Percentiles rank a stretch among this genome's conserved stretches.
These are phyloP conservation scores for Tetracladium setigerum DNA, from an alignment of 495 filamentous ascomycete species.

Conservation along the genomic window DNA sequence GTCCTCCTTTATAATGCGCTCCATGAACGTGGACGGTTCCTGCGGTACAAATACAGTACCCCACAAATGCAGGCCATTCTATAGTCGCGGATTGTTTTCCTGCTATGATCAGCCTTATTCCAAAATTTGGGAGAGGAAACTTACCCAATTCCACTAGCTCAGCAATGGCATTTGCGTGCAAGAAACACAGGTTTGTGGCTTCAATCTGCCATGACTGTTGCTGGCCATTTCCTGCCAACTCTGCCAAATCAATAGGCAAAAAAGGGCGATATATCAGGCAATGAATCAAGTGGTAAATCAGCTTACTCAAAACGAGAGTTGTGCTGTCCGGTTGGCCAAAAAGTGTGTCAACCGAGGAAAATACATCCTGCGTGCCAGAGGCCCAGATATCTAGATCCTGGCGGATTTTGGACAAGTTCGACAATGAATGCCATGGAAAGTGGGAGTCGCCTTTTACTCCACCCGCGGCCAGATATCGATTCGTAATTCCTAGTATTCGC, in stretches of 20 bases:
- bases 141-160: slow-evolving; percentile 70
- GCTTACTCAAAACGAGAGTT: slow-evolving; percentile 68
- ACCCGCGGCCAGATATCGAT: slow-evolving; percentile 74
- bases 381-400: slow-evolving; percentile 82
- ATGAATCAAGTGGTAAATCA: slow-evolving; percentile 78
- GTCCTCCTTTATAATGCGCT: slow-evolving; percentile 56
- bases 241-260: slow-evolving; percentile 72
- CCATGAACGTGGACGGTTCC: slow-evolving; percentile 83
- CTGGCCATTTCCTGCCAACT: slow-evolving; percentile 68
- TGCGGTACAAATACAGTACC: slow-evolving; percentile 74
- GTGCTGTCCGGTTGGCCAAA: slow-evolving; percentile 75
- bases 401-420: slow-evolving; percentile 76
- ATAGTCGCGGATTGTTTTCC: slow-evolving; percentile 46
- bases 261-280: slow-evolving; percentile 81
- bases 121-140: slow-evolving; percentile 22
- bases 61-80: slow-evolving; percentile 78
- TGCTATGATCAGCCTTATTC: not conserved
- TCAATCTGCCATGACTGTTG: slow-evolving; percentile 90
- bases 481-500: slow-evolving; percentile 73
- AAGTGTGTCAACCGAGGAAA: slow-evolving; percentile 46
- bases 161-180: slow-evolving; percentile 79
- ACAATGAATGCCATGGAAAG: slow-evolving; percentile 81
- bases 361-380: slow-evolving; percentile 70
- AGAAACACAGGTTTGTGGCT: slow-evolving; percentile 77
- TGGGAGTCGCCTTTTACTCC: slow-evolving; percentile 84